Evolutionary conservation across 2,329 filamentous ascomycete species (phyloP).

Genomic region (Apiospora aurea): DNA sequence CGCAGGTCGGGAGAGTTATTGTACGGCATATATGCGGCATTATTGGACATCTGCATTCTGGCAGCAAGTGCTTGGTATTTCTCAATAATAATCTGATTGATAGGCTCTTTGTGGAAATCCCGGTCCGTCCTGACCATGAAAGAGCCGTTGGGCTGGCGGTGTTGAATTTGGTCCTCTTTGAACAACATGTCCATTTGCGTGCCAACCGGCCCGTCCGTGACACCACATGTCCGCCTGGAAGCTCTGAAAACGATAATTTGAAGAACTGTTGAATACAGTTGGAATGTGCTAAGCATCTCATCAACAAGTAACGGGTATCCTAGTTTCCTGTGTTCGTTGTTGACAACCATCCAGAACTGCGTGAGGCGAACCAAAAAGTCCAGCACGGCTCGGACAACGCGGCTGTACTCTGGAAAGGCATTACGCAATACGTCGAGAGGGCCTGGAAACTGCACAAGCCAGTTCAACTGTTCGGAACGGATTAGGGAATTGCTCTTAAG

Average conservation of each 20-base stretch:
- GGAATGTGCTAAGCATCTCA: conserved; percentile 58
- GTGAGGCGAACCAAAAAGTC: conserved; percentile 53
- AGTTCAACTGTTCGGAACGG: conserved; percentile 37
- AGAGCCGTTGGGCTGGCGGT: conserved; percentile 33
- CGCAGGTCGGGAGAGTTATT: not conserved
- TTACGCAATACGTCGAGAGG: conserved; percentile 29
- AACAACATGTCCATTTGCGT: conserved; percentile 46
- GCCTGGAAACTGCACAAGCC: conserved; percentile 48
- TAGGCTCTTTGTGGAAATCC: conserved; percentile 27
- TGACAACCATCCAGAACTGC: conserved; percentile 47
- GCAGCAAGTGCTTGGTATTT: conserved; percentile 29
- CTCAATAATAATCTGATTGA: conserved; percentile 33
- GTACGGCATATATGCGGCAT: conserved; percentile 13
- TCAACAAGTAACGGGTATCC: conserved; percentile 62
- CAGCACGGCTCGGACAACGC: conserved; percentile 45
- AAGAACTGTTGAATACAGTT: conserved; percentile 57
- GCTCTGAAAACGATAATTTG: conserved; percentile 62
- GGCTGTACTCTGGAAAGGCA: conserved; percentile 31
- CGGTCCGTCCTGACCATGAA: conserved; percentile 25
- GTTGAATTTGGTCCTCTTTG: conserved; percentile 42
- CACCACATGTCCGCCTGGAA: conserved; percentile 54
- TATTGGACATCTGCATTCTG: not conserved
- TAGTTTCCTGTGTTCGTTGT: conserved; percentile 44
- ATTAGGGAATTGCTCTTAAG: conserved; percentile 48
- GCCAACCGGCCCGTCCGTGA: conserved; percentile 44